Conservation (phyloP, 306 rosid species). For the Lablab purpureus region DNA sequence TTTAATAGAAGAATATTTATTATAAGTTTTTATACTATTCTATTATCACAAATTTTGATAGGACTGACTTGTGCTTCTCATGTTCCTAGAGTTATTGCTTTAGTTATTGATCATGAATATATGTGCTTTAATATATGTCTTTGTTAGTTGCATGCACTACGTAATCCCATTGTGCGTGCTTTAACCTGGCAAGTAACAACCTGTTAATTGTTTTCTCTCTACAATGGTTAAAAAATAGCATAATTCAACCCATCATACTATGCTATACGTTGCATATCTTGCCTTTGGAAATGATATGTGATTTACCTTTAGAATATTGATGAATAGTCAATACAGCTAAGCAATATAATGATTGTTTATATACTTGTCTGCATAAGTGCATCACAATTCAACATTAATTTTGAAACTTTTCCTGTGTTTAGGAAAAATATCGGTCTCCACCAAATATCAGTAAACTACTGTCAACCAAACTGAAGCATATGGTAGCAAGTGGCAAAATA, state of each 20-base stretch:
- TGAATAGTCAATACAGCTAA: slow-evolving; percentile 24
- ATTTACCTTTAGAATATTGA: slow-evolving; percentile 30
- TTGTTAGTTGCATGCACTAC: too few relatives aligned
- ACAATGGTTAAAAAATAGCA: slow-evolving; percentile 24
- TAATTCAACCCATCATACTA: slow-evolving; percentile 2
- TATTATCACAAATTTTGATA: too few relatives aligned
- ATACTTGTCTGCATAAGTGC: slow-evolving; percentile 22
- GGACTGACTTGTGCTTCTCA: too few relatives aligned
- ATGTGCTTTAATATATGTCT: too few relatives aligned
- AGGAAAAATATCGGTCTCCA: slow-evolving; percentile 85
- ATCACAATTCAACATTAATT: slow-evolving; percentile 28
- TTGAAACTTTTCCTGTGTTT: slow-evolving; percentile 42
- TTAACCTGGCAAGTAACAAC: slow-evolving; percentile 12
- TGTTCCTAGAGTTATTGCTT: too few relatives aligned
- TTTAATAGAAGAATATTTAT: too few relatives aligned
- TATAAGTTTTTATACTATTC: too few relatives aligned
- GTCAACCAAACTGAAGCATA: slow-evolving; percentile 78
- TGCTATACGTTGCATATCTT: slow-evolving; percentile 31
- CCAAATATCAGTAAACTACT: slow-evolving; percentile 76
- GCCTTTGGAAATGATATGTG: slow-evolving; percentile 26
- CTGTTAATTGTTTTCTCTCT: not conserved
- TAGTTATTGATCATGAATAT: too few relatives aligned
- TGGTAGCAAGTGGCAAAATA: slow-evolving; percentile 79
- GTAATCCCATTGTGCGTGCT: slow-evolving; percentile 1
- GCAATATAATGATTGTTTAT: slow-evolving; percentile 29